Base-by-base conservation (phyloP, 2,329 filamentous ascomycete species). In the Aspergillus pseudoterreus region DNA sequence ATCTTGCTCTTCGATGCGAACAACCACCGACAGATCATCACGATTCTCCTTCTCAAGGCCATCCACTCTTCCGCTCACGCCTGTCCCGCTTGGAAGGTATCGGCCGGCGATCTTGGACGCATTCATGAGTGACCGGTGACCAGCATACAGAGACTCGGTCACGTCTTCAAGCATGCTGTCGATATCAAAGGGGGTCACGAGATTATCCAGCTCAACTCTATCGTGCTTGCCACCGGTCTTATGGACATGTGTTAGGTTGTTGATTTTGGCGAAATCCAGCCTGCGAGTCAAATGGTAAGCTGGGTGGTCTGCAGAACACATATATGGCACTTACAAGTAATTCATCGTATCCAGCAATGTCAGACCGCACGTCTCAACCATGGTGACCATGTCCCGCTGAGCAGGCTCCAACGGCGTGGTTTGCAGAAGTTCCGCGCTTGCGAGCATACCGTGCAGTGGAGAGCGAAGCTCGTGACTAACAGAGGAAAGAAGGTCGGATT, bases 401-500 rank as follows among this genome's bases (percentile, higher is more conserved):
- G 72, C 69, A 2, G 67, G 60, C 46, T 71, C 70, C 8, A 66
- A 66, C 14, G 62, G 61, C 2, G 75, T 78, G 3, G 77, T 75
- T 3, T 72, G 68, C 3, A 82, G 58, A 5, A 81, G 71, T 53
- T 82, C 78, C 1, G 74, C 67, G n/a, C 75, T 78, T 1, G 75
- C 78, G 14, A 77, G 64, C 32, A 75, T 72, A 24, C 74, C 77
- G 48, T 76, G 79, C 35, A 75, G 63, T 19, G 71, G 79, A 33
- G 63, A 74, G 4, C 77, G 68, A 6, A 82, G 65, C 54, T 82
- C 79, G 56, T 82, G 79, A 24, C 72, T 77, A 22, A 82, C 77
- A 0, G 73, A 76, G 0, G 75, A 74, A 14, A 82, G 73, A 41
- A 82, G 78, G 11, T 79, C 77, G 0, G 73, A 73, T 52, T 82